Conservation (phyloP, 2,329 filamentous ascomycete genomes). For the Curvularia hawaiiensis region DNA sequence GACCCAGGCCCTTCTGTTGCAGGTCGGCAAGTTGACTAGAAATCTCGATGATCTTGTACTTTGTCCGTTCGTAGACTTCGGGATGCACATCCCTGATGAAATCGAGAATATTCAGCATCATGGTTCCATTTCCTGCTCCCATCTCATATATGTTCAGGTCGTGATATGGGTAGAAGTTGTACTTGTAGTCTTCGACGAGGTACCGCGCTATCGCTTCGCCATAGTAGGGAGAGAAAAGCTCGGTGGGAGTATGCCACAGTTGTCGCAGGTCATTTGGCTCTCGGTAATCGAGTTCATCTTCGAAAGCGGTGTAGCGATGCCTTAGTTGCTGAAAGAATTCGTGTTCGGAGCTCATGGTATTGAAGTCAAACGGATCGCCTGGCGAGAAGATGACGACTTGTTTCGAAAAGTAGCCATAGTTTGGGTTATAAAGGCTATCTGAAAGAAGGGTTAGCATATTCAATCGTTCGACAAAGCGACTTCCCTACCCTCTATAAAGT, state of each 20-base stretch:
- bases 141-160: slow-evolving; percentile 99
- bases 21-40: slow-evolving; percentile 78
- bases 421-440: slow-evolving; percentile 90
- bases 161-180: slow-evolving; percentile 92
- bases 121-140: slow-evolving; percentile 93
- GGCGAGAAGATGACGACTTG: slow-evolving; percentile 96
- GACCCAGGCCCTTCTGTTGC: slow-evolving; percentile 73
- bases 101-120: slow-evolving; percentile 98
- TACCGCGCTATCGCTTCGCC: slow-evolving; percentile 97
- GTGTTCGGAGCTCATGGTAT: slow-evolving; percentile 77
- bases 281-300: slow-evolving; percentile 79
- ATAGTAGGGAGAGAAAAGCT: slow-evolving; percentile 95
- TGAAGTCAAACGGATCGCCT: slow-evolving; percentile 90
- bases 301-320: slow-evolving; percentile 84
- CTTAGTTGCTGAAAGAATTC: slow-evolving; percentile 81
- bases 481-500: slow-evolving; percentile 87
- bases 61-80: slow-evolving; percentile 90
- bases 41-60: slow-evolving; percentile 96
- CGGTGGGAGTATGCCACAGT: slow-evolving; percentile 97
- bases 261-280: slow-evolving; percentile 79
- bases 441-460: background rate
- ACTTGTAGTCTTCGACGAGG: slow-evolving; percentile 92
- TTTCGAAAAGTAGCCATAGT: slow-evolving; percentile 96
- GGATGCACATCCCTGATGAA: slow-evolving; percentile 90
- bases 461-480: background rate